A percentile compares a stretch with the other conserved stretches of the same genome.
Evolutionary conservation across 2,329 filamentous ascomycete genomes (phyloP).

Genomic region (Pseudogymnoascus sp.): DNA sequence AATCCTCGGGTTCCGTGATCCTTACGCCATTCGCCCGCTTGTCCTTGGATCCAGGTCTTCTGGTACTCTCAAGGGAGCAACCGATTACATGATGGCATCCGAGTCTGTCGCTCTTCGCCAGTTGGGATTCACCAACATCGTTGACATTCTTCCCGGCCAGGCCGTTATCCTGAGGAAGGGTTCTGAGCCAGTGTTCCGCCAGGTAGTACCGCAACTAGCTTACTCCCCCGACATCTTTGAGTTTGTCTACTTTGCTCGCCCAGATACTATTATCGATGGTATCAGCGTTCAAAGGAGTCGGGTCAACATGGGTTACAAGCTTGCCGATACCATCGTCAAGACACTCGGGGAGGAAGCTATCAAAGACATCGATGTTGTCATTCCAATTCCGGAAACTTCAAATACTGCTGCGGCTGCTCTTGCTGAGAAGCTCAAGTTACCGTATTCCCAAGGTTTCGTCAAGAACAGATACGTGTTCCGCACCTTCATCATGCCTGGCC

Average conservation of each 20-base stretch:
- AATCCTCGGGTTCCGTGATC: constrained; percentile 70
- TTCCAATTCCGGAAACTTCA: constrained; percentile 76
- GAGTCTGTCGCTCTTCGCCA: constrained; percentile 79
- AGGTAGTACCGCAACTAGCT: constrained; percentile 58
- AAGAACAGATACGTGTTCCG: constrained; percentile 87
- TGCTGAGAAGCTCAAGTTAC: constrained; percentile 66
- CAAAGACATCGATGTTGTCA: constrained; percentile 72
- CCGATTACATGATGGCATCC: constrained; percentile 85
- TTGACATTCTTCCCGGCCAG: constrained; percentile 73
- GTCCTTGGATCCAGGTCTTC: constrained; percentile 69
- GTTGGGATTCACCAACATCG: constrained; percentile 68
- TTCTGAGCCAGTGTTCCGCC: constrained; percentile 61
- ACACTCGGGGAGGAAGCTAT: constrained; percentile 62
- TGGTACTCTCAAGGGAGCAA: constrained; percentile 50
- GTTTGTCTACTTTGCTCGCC: constrained; percentile 79
- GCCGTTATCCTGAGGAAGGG: constrained; percentile 82
- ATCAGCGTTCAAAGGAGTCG: constrained; percentile 79
- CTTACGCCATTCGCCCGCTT: constrained; percentile 75
- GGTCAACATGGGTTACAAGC: constrained; percentile 76
- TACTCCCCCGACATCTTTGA: constrained; percentile 86
- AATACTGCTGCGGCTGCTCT: constrained; percentile 73
- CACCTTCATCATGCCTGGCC: constrained; percentile 81
- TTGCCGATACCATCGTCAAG: constrained; percentile 64
- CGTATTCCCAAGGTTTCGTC: constrained; percentile 73
- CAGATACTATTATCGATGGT: constrained; percentile 76